A percentile compares a stretch with the other conserved stretches of the same genome.
These are phyloP conservation scores for Lipomyces starkeyi DNA, from an alignment of 805 yeast species.

Conservation along the genomic window DNA sequence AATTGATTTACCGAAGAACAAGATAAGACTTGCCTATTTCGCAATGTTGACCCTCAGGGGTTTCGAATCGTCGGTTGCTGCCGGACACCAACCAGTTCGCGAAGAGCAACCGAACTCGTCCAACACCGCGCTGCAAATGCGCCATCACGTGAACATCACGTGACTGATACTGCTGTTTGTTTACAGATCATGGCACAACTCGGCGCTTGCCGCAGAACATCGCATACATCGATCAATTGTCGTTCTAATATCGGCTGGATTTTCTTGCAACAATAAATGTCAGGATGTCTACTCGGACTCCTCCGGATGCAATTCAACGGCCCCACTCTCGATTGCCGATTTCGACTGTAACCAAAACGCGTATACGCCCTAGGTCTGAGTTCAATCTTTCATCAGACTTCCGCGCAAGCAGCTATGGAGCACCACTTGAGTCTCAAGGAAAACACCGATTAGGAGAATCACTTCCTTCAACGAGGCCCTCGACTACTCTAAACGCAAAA, in stretches of 20 bases:
- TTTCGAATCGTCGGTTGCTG: not conserved
- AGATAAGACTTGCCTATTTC: not conserved
- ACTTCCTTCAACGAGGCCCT: not conserved
- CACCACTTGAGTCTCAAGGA: not conserved
- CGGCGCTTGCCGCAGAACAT: not conserved
- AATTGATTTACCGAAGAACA: not conserved
- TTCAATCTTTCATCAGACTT: not conserved
- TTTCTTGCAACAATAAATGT: not conserved
- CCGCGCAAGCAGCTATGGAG: not conserved
- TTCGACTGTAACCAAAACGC: conserved; percentile 9
- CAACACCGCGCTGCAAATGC: conserved; percentile 19
- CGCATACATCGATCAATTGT: not conserved
- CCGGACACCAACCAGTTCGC: not conserved
- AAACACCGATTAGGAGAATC: not conserved
- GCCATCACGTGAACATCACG: conserved; percentile 19
- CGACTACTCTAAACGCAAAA: conserved; percentile 22
- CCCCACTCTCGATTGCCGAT: conserved; percentile 26
- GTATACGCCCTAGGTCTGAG: conserved; percentile 16
- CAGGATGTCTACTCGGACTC: conserved; percentile 13
- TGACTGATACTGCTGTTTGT: conserved; percentile 13
- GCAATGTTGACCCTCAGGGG: not conserved
- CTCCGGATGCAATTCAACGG: conserved; percentile 18
- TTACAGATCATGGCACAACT: not conserved
- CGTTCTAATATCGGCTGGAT: not conserved
- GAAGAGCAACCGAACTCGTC: not conserved